Evolutionary conservation across 331 rosid genomes (phyloP), one percentile per base, ranked within the genome.

Genomic region (Quercus tomentella): DNA sequence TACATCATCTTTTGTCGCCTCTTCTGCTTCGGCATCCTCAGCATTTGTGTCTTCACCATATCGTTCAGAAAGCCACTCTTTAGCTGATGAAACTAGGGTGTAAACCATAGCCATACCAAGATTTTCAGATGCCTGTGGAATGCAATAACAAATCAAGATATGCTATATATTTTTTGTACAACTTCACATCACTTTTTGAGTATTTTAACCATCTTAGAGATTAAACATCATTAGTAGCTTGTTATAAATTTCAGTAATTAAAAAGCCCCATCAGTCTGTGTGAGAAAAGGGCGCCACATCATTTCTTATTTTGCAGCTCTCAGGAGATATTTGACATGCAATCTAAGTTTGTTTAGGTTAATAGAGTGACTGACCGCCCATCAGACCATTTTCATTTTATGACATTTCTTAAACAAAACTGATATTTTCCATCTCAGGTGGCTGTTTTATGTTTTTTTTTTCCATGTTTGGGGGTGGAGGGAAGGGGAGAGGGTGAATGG

Each of bases 101-200:
- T 96, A 96, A 22, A 96, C 84, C 99, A 96, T 96, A 73, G 99
- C 97, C 99, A 96, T 96, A 68, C 98, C 99, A 82, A 96, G 99
- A 87, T 91, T 93, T 89, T 96, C 99, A 81, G 97, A 89, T 65
- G 98, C 99, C 99, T 96, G 88, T 52, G 69, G 71, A 87, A 73
- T 83, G 84, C 58, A 75, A 76, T 71, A 63, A 76, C 31, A 70
- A 57, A 55, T 82, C 77, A 84, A 76, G 77, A 65, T 54, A 76
- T 74, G 79, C 78, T 45, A 78, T 73, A 72, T 73, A 76, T 72
- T 77, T 60, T 85, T 56, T 33, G 68, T 76, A 52, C 69, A 71
- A 31, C 5, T 77, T 52, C 75, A 71, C 63, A 74, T 33, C 77
- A 75, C 68, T 76, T 86, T 45, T 58, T 9, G 74, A 79, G 67